Evolutionary conservation across 2,329 filamentous ascomycete species (phyloP).

Genomic region (Fusarium protoensiforme): DNA sequence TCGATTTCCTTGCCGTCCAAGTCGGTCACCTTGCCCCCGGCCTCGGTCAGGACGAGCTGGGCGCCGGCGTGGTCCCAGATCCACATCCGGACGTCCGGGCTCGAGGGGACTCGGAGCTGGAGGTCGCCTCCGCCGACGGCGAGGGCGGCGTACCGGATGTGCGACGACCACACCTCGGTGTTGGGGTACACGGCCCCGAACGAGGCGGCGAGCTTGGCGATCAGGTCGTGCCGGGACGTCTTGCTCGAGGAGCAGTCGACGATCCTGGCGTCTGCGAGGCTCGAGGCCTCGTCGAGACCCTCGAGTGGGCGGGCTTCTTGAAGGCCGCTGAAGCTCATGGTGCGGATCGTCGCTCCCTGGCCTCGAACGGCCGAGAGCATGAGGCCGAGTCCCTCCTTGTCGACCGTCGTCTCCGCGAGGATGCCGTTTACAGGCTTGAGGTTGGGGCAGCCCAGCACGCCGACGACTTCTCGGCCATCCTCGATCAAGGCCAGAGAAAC

Average conservation of each 20-base stretch:
- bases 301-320: constrained; percentile 33
- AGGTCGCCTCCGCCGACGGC: constrained; percentile 51
- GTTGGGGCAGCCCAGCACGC: constrained; percentile 72
- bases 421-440: constrained; percentile 54
- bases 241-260: constrained; percentile 49
- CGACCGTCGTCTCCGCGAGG: constrained; percentile 47
- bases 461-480: constrained; percentile 66
- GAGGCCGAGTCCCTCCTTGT: constrained; percentile 47
- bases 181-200: constrained; percentile 49
- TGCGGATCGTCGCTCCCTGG: constrained; percentile 45
- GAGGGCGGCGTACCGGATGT: constrained; percentile 52
- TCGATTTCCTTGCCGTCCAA: constrained; percentile 51
- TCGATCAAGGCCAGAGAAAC: constrained; percentile 69
- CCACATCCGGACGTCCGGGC: constrained; percentile 37
- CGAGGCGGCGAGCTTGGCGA: constrained; percentile 42
- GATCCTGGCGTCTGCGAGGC: constrained; percentile 43
- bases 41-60: constrained; percentile 66
- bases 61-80: constrained; percentile 68
- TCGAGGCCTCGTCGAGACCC: constrained; percentile 30
- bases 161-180: constrained; percentile 54
- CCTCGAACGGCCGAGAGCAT: constrained; percentile 50
- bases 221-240: constrained; percentile 47
- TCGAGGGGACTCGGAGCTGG: constrained; percentile 47
- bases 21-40: constrained; percentile 65
- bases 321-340: constrained; percentile 36